phyloP scores from a whole-genome alignment of 75 land plant species.

The Selaginella moellendorffii region DNA sequence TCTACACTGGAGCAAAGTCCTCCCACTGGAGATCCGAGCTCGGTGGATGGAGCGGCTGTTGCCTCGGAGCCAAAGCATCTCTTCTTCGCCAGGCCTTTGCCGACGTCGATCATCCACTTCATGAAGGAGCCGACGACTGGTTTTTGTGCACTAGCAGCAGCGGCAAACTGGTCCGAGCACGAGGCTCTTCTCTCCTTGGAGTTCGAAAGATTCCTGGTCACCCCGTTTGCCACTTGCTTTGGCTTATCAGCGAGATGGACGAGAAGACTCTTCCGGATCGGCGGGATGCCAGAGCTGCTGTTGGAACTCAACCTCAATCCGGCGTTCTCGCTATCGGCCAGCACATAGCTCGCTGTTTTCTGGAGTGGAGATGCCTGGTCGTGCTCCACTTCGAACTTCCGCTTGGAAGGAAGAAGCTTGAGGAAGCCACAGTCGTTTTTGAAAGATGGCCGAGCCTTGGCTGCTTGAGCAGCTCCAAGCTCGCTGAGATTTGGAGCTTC shows the following conservation, averaged over 20 bases:
- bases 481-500: too few relatives aligned
- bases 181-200: not conserved
- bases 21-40: too few relatives aligned
- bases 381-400: not conserved
- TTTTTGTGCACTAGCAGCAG: too few relatives aligned
- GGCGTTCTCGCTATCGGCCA: not conserved
- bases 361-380: not conserved
- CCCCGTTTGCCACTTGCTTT: not conserved
- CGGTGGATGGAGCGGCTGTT: too few relatives aligned
- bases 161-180: not conserved
- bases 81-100: conserved; percentile 7
- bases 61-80: not conserved
- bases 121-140: conserved; percentile 8
- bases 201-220: too few relatives aligned
- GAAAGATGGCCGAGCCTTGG: not conserved
- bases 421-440: not conserved
- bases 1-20: too few relatives aligned
- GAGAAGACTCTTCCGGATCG: not conserved
- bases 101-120: conserved; percentile 11
- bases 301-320: not conserved
- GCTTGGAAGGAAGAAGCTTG: not conserved
- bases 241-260: not conserved
- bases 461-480: not conserved
- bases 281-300: not conserved
- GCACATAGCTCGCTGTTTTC: not conserved